Evolutionary conservation across 2,329 filamentous ascomycete genomes (phyloP).

Genomic region (Acrodontium crateriforme): DNA sequence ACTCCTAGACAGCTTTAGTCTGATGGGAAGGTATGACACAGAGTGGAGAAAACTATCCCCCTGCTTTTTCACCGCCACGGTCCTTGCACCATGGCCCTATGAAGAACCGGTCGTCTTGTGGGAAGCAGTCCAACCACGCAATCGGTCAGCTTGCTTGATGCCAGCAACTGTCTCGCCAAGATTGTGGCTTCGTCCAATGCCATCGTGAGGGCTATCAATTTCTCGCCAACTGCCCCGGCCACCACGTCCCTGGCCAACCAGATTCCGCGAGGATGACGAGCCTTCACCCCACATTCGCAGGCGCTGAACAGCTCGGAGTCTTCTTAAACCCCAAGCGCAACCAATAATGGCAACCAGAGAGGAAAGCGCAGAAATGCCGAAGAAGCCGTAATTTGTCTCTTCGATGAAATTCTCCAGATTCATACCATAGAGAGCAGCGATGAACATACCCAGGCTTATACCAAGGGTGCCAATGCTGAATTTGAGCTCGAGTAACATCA

Average conservation of each 20-base stretch:
- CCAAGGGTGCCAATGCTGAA: conserved; percentile 91
- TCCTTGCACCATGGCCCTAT: no score
- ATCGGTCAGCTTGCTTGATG: conserved; percentile 15
- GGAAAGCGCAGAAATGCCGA: conserved; percentile 56
- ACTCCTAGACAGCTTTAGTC: no score
- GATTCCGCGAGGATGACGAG: conserved; percentile 9
- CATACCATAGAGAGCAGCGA: conserved; percentile 99
- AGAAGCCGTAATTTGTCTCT: conserved; percentile 79
- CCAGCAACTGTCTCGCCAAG: conserved; percentile 16
- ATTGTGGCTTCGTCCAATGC: conserved; percentile 6
- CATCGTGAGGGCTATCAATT: conserved; percentile 9
- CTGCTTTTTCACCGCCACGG: no score
- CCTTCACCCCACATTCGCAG: conserved; percentile 69
- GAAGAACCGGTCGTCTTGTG: no score
- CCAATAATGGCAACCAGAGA: conserved; percentile 61
- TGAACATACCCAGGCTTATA: conserved; percentile 86
- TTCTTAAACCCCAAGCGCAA: conserved; percentile 69
- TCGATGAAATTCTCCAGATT: conserved; percentile 98
- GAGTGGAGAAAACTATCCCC: no score
- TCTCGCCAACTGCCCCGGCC: conserved; percentile 19
- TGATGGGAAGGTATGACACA: no score
- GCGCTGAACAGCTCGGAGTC: conserved; percentile 72
- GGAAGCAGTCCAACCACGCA: conserved; percentile 14
- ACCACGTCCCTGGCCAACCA: conserved; percentile 5
- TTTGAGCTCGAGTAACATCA: conserved; percentile 94